A percentile compares a stretch with the other conserved stretches of the same genome.
phyloP scores from a whole-genome alignment of 768 basidiomycete genomes.

The Xerocomellus dryophilus region DNA sequence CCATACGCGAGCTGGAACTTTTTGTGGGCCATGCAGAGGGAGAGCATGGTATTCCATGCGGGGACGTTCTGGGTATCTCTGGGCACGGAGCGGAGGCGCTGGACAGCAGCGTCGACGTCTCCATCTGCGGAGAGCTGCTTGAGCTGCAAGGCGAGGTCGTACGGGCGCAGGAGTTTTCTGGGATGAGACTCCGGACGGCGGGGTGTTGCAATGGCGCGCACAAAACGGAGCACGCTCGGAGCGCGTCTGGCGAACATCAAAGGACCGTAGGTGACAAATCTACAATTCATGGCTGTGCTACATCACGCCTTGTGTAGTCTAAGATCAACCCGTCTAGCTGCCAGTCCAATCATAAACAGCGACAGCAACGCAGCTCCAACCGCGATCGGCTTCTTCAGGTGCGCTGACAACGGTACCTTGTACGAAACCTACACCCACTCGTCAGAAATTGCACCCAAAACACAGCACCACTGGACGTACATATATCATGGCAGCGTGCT shows the following conservation, averaged over 20 bases:
- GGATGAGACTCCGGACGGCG: not conserved
- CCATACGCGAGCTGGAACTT: constrained; percentile 58
- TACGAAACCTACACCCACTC: constrained; percentile 71
- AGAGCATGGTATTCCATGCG: constrained; percentile 80
- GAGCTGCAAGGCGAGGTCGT: constrained; percentile 57
- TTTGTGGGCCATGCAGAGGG: constrained; percentile 54
- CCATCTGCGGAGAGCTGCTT: constrained; percentile 54
- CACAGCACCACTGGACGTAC: constrained; percentile 47
- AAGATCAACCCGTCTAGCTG: constrained; percentile 50
- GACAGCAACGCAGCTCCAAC: constrained; percentile 69
- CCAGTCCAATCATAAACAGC: constrained; percentile 53
- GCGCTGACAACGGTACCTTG: constrained; percentile 74
- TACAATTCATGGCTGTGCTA: not conserved
- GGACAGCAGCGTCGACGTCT: constrained; percentile 59
- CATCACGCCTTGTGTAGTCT: constrained; percentile 42
- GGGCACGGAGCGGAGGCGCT: constrained; percentile 65
- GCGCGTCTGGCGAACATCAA: constrained; percentile 16
- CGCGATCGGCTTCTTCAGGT: constrained; percentile 81
- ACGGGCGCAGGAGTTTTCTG: constrained; percentile 51
- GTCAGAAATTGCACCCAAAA: constrained; percentile 8
- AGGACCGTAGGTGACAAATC: constrained; percentile 6
- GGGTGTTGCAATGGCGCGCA: constrained; percentile 7
- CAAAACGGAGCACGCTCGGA: not conserved
- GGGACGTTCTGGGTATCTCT: constrained; percentile 69
- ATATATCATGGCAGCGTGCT: constrained; percentile 76